Percentiles rank a stretch among this genome's conserved stretches.
phyloP scores from a whole-genome alignment of 768 basidiomycete species.

The Holtermannia corniformis region DNA sequence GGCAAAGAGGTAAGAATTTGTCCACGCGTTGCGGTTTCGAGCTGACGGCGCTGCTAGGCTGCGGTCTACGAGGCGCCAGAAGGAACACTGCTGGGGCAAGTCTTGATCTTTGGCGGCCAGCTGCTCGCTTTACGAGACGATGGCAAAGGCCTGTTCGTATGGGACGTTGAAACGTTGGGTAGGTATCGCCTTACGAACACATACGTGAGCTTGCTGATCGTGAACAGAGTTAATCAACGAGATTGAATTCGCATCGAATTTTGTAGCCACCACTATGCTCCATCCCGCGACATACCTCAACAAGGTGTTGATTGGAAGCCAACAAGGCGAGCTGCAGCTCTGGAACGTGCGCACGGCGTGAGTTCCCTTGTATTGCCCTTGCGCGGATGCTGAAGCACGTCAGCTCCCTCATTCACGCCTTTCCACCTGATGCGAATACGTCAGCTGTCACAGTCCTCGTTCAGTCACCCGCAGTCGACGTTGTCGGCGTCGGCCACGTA shows the following conservation, averaged over 20 bases:
- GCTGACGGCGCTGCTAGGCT: constrained; percentile 2
- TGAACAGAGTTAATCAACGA: constrained; percentile 53
- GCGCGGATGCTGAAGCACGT: neutral
- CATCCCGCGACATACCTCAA: constrained; percentile 97
- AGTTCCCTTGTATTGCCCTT: constrained; percentile 25
- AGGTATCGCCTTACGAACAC: constrained; percentile 13
- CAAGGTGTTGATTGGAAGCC: constrained; percentile 78
- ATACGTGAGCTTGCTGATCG: constrained; percentile 4
- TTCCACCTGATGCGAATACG: constrained; percentile 47
- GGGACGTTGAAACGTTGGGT: constrained; percentile 62
- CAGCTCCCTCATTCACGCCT: constrained; percentile 76
- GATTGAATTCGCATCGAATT: constrained; percentile 70
- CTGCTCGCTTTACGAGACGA: constrained; percentile 70
- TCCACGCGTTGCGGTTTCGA: neutral
- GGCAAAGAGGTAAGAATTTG: constrained; percentile 65
- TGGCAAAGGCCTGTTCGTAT: constrained; percentile 65
- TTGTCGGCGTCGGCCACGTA: constrained; percentile 82
- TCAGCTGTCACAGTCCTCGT: constrained; percentile 64
- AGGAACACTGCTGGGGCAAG: constrained; percentile 47
- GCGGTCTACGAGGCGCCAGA: constrained; percentile 12
- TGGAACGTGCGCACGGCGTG: constrained; percentile 86
- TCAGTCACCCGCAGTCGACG: constrained; percentile 93
- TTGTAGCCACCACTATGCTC: constrained; percentile 72
- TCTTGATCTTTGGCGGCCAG: constrained; percentile 71
- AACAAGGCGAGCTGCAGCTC: constrained; percentile 72